phyloP scores from a whole-genome alignment of 139 green algal species.

The Mesotaenium endlicherianum region DNA sequence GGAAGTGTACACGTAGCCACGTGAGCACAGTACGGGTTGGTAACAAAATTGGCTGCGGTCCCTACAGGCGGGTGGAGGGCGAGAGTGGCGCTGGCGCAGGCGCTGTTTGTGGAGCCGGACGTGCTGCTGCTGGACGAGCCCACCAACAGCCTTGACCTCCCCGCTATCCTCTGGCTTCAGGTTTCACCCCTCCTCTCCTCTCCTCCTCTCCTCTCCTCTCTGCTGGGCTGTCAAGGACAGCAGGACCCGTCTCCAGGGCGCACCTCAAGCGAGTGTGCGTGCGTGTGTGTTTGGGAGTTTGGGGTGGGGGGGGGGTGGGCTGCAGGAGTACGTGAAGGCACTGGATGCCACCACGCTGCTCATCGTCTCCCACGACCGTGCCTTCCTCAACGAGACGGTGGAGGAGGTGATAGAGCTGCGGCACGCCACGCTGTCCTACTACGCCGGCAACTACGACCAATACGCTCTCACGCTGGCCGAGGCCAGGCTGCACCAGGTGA shows the following conservation, averaged over 20 bases:
- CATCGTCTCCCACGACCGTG: constrained; percentile 73
- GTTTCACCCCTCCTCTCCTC: too few species aligned
- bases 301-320: constrained; percentile 15
- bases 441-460: constrained; percentile 60
- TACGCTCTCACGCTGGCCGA: constrained; percentile 52
- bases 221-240: not conserved
- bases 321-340: constrained; percentile 64
- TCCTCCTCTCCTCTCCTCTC: too few species aligned
- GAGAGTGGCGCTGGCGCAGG: too few species aligned
- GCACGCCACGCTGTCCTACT: not conserved
- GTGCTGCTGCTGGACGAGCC: constrained; percentile 64
- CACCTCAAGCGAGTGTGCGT: too few species aligned
- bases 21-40: too few species aligned
- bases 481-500: constrained; percentile 21
- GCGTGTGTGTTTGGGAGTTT: too few species aligned
- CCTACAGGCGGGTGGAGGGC: too few species aligned
- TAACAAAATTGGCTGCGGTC: too few species aligned
- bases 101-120: constrained; percentile 77
- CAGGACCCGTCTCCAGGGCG: not conserved
- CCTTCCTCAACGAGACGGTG: constrained; percentile 68
- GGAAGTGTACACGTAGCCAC: too few species aligned
- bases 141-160: constrained; percentile 77
- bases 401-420: constrained; percentile 73
- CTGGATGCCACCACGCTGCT: constrained; percentile 73
- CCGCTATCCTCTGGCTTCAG: too few species aligned